Base-by-base conservation (phyloP, 176 grass and related monocot genomes). In the Pharus latifolius region DNA sequence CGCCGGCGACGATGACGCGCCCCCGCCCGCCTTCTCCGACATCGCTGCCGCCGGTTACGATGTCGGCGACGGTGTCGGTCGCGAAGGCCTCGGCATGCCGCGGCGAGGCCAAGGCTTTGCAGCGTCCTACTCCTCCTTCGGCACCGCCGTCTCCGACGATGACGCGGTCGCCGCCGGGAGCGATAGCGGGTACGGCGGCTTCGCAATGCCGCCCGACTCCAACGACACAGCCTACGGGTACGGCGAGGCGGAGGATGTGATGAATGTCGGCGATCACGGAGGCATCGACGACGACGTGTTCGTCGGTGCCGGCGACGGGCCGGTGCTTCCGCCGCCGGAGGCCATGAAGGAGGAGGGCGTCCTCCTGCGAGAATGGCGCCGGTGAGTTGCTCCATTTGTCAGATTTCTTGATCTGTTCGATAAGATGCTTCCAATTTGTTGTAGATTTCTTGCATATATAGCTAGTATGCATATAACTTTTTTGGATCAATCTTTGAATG, bases 301-400 rank as follows among this genome's bases (percentile, higher is more conserved):
- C 63, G 25, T 77, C 13, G 78, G 47, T 4, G 79, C 43, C 1
- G 72, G 65, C 4, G 72, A 73, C 23, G 69, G 85, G 24, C 52
- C 89, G 24, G 23, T 92, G 31, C 68, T 92, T 28, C 90, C 90
- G 17, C 82, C 79, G 20, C 83, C 77, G 5, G 82, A 88, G 32
- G 68, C 72, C 49, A 88, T 88, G 89, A 53, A 44, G 54, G 85
- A 80, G 51, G 90, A 92, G 26, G 82, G 90, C 61, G 48, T 86
- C 70, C 22, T 88, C 59, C 85, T 84, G 16, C 83, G 78, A 10
- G 82, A 85, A 49, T 88, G 90, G 90, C 78, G 85, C 44, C 78
- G 85, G 85, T 92, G 71, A 77, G 90, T n/a, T 70, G 6, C 34
- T 20, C 25, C 50, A 0, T 44, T 34, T 1, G 0, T 16, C 12